phyloP scores from a whole-genome alignment of 225 moss, liverwort and hornwort species.

The Rhytidiadelphus loreus region DNA sequence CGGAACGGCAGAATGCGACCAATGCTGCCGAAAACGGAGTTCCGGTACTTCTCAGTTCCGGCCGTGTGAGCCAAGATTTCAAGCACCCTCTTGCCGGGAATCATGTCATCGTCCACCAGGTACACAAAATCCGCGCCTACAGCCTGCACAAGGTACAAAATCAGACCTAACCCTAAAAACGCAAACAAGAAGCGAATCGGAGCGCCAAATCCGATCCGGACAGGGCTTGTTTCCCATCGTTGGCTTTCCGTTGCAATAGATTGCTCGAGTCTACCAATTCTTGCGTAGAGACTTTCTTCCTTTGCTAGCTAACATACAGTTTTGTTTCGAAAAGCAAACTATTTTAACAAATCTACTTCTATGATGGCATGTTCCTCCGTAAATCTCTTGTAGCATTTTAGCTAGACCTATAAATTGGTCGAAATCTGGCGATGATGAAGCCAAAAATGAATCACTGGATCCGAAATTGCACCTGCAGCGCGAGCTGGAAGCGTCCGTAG shows the following conservation, averaged over 20 bases:
- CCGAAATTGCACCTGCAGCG: slow-evolving; percentile 42
- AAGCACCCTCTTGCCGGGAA: slow-evolving; percentile 61
- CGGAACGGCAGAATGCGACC: slow-evolving; percentile 78
- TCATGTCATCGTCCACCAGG: slow-evolving; percentile 90
- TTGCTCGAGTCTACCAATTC: neutral
- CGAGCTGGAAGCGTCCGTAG: slow-evolving; percentile 86
- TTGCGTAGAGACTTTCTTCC: neutral
- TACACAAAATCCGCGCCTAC: slow-evolving; percentile 71
- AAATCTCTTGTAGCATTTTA: neutral
- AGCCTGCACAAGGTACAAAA: slow-evolving; percentile 10
- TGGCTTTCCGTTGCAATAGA: neutral
- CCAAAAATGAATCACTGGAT: no score
- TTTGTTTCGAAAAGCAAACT: neutral
- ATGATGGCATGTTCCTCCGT: neutral
- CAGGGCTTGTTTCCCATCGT: no score
- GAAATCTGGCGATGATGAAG: neutral
- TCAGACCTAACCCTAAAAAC: neutral
- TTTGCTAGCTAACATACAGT: no score
- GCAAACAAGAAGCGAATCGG: neutral
- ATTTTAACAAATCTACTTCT: neutral
- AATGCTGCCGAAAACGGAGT: slow-evolving; percentile 77
- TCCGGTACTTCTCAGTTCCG: slow-evolving; percentile 67
- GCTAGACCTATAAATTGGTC: neutral
- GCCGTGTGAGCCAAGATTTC: slow-evolving; percentile 70
- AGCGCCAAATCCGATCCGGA: no score